Conservation (phyloP, 2,329 filamentous ascomycete genomes). For the Blastomyces emzantsi region DNA sequence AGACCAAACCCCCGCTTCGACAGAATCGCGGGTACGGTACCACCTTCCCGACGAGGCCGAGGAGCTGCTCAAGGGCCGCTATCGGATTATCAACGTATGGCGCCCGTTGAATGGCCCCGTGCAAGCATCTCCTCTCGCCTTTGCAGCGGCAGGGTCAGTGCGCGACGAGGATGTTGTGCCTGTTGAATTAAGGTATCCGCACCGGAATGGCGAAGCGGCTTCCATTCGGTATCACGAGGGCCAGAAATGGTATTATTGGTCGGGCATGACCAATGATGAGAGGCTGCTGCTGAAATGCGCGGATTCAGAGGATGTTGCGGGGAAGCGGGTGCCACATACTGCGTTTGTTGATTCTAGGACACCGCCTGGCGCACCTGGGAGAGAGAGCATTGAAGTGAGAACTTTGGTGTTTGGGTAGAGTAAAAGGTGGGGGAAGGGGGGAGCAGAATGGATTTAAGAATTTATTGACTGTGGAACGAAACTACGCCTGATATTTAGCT, state of each 20-base stretch:
- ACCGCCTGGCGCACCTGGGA: slow-evolving; percentile 56
- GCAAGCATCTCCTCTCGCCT: slow-evolving; percentile 48
- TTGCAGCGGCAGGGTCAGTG: slow-evolving; percentile 49
- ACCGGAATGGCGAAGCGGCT: slow-evolving; percentile 65
- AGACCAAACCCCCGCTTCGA: slow-evolving; percentile 65
- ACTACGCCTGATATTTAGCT: too few species aligned
- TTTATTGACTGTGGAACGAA: background rate
- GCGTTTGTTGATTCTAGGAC: slow-evolving; percentile 72
- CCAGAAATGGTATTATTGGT: slow-evolving; percentile 73
- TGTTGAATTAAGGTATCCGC: slow-evolving; percentile 64
- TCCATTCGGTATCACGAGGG: slow-evolving; percentile 51
- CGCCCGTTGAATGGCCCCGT: slow-evolving; percentile 54
- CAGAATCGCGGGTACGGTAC: slow-evolving; percentile 55
- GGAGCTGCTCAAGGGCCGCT: slow-evolving; percentile 55
- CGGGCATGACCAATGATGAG: slow-evolving; percentile 65
- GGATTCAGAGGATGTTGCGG: slow-evolving; percentile 50
- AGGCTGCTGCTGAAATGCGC: slow-evolving; percentile 70
- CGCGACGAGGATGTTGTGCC: slow-evolving; percentile 56
- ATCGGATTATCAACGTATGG: slow-evolving; percentile 86
- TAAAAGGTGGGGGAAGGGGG: background rate
- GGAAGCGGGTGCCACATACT: slow-evolving; percentile 55
- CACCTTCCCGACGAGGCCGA: slow-evolving; percentile 63
- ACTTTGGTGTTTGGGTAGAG: slow-evolving; percentile 65
- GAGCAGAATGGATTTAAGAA: background rate
- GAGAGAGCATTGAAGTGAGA: slow-evolving; percentile 86